Evolutionary conservation across 306 rosid genomes (phyloP).

Genomic region (Betula pendula): DNA sequence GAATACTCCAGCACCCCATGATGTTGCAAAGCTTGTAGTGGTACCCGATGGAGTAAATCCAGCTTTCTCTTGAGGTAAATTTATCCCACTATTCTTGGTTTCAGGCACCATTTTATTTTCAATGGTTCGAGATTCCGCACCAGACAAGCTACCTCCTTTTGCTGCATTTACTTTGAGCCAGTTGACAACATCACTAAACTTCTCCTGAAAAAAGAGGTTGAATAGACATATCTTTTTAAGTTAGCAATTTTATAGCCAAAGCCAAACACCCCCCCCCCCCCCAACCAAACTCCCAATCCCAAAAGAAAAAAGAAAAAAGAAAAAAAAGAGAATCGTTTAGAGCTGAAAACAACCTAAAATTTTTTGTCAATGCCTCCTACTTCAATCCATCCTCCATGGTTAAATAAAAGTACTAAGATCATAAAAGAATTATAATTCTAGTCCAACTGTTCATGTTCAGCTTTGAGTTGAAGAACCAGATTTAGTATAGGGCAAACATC

Average conservation of each 20-base stretch:
- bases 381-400: background rate
- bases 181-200: slow-evolving; percentile 81
- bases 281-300: background rate
- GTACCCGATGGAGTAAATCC: slow-evolving; percentile 42
- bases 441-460: background rate
- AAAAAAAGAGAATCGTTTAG: background rate
- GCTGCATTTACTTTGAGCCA: slow-evolving; percentile 84
- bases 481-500: background rate
- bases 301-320: background rate
- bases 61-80: slow-evolving; percentile 47
- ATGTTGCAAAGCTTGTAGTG: slow-evolving; percentile 30
- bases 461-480: background rate
- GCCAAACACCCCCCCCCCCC: background rate
- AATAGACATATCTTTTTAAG: slow-evolving; percentile 22
- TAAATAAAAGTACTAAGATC: background rate
- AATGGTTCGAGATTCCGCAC: slow-evolving; percentile 35
- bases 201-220: slow-evolving; percentile 58
- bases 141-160: slow-evolving; percentile 50
- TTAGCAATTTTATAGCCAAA: slow-evolving; percentile 6
- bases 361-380: background rate
- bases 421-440: background rate
- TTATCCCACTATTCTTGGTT: slow-evolving; percentile 42
- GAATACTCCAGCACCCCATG: slow-evolving; percentile 60
- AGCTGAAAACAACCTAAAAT: background rate
- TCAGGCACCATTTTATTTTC: slow-evolving; percentile 52